Evolutionary conservation across 2,329 filamentous ascomycete genomes (phyloP).

Genomic region (Gremmenia infestans): DNA sequence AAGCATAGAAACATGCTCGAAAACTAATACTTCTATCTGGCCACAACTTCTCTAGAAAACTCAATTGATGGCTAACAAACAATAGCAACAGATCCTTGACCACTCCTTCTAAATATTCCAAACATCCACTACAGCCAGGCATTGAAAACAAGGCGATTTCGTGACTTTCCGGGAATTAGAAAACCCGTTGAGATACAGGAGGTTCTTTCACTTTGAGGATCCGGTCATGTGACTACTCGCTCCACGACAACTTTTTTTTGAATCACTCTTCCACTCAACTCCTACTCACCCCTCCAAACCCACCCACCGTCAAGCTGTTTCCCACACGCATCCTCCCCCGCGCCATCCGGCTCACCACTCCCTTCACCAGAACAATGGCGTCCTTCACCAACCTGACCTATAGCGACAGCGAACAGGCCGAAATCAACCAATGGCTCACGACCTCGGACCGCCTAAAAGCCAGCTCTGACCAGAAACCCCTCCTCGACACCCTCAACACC

Average conservation of each 20-base stretch:
- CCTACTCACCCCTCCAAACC: no score
- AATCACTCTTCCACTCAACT: no score
- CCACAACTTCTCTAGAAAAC: background rate
- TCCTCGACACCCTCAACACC: slow-evolving; percentile 75
- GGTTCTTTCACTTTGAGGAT: no score
- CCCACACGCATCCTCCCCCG: slow-evolving; percentile 23
- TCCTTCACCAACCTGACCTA: slow-evolving; percentile 65
- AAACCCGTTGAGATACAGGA: no score
- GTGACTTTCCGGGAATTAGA: no score
- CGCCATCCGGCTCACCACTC: slow-evolving; percentile 30
- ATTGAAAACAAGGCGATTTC: background rate
- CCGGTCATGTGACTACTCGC: no score
- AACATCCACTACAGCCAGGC: background rate
- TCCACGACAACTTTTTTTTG: no score
- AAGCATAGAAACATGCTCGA: no score
- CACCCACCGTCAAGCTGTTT: slow-evolving; percentile 27
- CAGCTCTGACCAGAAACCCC: slow-evolving; percentile 51
- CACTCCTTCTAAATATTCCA: background rate
- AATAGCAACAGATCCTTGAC: background rate
- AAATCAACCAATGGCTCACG: slow-evolving; percentile 85
- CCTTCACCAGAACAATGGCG: slow-evolving; percentile 56
- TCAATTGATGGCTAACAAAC: background rate
- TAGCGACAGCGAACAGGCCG: slow-evolving; percentile 72
- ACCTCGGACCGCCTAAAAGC: slow-evolving; percentile 66
- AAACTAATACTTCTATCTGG: no score